Conservation (phyloP, 73 alveolate genomes). For the Blepharisma stoltei region DNA sequence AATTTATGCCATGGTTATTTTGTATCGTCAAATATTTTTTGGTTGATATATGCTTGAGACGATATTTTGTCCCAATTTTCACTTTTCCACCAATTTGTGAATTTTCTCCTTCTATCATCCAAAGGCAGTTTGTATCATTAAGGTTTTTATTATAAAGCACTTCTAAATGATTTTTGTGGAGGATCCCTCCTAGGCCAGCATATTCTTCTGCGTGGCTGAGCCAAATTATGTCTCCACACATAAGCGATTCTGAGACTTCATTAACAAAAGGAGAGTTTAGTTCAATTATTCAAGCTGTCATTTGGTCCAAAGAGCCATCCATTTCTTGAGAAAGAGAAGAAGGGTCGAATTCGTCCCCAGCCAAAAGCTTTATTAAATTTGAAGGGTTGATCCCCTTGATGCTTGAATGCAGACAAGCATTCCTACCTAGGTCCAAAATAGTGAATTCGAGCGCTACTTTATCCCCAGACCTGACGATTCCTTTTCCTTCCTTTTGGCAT, state of each 20-base stretch:
- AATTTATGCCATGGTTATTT: neutral
- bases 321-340: conserved; percentile 1
- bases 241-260: neutral
- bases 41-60: conserved; percentile 47
- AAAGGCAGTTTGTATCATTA: conserved; percentile 55
- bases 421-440: neutral
- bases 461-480: conserved; percentile 15
- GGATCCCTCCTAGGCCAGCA: neutral
- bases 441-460: conserved; percentile 21
- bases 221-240: conserved; percentile 30
- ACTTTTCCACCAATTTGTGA: conserved; percentile 42
- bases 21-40: conserved; percentile 45
- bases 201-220: conserved; percentile 23
- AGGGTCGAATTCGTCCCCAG: no score
- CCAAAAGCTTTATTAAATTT: no score
- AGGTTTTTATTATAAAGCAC: neutral
- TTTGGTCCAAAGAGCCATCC: neutral
- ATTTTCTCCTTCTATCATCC: conserved; percentile 46
- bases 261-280: neutral
- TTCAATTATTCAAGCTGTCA: neutral
- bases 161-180: neutral
- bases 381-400: neutral
- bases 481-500: conserved; percentile 25
- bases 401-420: conserved; percentile 11
- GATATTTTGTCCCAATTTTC: conserved; percentile 38